Conservation (phyloP, 2,329 filamentous ascomycete species). For the Berkeleyomyces basicola region DNA sequence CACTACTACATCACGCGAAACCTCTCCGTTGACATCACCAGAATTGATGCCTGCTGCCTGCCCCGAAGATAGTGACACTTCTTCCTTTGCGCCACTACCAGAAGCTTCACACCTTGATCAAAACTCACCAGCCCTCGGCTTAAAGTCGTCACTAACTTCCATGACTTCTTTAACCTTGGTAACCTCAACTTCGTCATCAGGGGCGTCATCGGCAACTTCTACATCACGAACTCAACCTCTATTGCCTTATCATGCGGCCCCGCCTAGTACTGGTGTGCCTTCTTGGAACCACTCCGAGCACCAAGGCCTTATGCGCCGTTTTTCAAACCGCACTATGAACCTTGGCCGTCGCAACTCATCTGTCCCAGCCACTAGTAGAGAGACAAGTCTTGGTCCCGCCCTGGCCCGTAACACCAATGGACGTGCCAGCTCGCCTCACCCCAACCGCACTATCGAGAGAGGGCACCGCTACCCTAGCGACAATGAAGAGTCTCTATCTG, state of each 20-base stretch:
- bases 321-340: conserved; percentile 65
- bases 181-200: conserved; percentile 3
- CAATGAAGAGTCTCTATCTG: conserved; percentile 30
- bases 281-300: conserved; percentile 16
- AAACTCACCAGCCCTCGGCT: not conserved
- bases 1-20: not conserved
- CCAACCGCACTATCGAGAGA: conserved; percentile 38
- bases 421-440: conserved; percentile 58
- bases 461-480: conserved; percentile 31
- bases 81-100: not conserved
- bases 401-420: conserved; percentile 78
- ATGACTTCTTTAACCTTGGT: not conserved
- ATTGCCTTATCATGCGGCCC: conserved; percentile 12
- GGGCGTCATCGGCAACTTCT: conserved; percentile 10
- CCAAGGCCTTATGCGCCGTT: conserved; percentile 56
- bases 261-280: not conserved
- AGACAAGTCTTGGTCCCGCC: conserved; percentile 77
- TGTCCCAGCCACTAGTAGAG: conserved; percentile 57
- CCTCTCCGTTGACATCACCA: not conserved
- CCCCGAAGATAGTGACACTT: not conserved
- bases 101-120: not conserved
- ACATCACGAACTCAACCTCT: conserved; percentile 8
- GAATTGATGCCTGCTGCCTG: not conserved
- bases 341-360: conserved; percentile 60
- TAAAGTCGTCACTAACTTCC: not conserved